Conservation (phyloP, 768 basidiomycete genomes). For the Rhizopogon rudus region DNA sequence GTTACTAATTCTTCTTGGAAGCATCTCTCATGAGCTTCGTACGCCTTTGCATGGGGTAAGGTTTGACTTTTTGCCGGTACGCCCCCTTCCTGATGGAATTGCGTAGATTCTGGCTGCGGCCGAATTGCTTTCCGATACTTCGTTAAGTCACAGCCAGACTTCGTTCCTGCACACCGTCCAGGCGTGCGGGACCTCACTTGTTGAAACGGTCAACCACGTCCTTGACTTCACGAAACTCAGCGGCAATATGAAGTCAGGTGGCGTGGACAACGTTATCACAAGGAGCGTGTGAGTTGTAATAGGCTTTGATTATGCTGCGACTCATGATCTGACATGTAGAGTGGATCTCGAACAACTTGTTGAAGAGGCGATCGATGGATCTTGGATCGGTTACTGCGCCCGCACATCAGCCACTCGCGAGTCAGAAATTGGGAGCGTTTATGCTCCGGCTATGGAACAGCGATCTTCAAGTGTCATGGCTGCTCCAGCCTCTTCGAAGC, state of each 20-base stretch:
- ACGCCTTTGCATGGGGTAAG: constrained; percentile 88
- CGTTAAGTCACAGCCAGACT: constrained; percentile 72
- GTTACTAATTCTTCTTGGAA: constrained; percentile 7
- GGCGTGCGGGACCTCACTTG: constrained; percentile 91
- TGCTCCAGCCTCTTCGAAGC: constrained; percentile 27
- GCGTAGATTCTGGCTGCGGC: constrained; percentile 82
- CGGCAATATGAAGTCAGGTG: constrained; percentile 75
- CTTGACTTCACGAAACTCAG: constrained; percentile 94
- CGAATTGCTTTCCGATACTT: constrained; percentile 82
- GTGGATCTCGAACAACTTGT: constrained; percentile 79
- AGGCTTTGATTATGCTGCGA: background rate
- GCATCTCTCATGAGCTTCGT: constrained; percentile 87
- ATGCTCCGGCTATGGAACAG: constrained; percentile 64
- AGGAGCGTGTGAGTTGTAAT: constrained; percentile 49
- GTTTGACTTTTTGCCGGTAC: constrained; percentile 3
- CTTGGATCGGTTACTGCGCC: constrained; percentile 90
- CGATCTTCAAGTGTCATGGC: constrained; percentile 37
- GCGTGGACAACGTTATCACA: constrained; percentile 70
- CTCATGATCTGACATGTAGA: constrained; percentile 19
- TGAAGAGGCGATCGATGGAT: constrained; percentile 89
- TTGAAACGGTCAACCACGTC: constrained; percentile 96
- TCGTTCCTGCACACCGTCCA: constrained; percentile 92
- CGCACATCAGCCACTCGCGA: constrained; percentile 63
- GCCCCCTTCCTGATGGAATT: background rate
- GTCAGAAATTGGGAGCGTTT: constrained; percentile 88